A percentile compares a stretch with the other conserved stretches of the same genome.
Conservation (phyloP, 345 rosid species). For the Isatis tinctoria region DNA sequence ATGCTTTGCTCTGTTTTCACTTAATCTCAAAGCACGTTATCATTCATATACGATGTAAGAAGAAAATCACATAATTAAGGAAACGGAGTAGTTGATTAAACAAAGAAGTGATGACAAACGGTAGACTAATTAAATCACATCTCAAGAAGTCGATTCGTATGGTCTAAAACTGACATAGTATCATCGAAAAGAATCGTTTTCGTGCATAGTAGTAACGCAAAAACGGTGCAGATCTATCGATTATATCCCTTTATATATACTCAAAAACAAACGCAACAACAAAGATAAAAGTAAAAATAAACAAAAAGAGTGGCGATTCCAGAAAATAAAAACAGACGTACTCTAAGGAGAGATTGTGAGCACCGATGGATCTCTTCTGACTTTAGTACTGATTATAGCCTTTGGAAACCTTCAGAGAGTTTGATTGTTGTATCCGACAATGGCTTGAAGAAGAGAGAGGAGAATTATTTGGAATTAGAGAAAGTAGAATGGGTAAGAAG, state of each 20-base stretch:
- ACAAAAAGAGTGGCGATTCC: background rate
- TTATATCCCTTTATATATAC: background rate
- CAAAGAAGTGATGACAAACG: constrained; percentile 1
- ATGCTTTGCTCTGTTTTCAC: constrained; percentile 28
- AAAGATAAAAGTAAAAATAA: background rate
- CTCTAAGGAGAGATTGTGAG: background rate
- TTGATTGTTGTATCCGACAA: background rate
- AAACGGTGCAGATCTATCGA: constrained; percentile 23
- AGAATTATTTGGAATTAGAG: background rate
- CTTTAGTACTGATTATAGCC: background rate
- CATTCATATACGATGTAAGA: background rate
- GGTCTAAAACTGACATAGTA: constrained; percentile 2
- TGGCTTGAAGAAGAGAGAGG: constrained; percentile 4
- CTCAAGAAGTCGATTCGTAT: background rate
- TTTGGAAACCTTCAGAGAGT: background rate
- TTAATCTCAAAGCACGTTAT: constrained; percentile 15
- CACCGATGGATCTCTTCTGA: constrained; percentile 6
- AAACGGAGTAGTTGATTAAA: constrained; percentile 10
- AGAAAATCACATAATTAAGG: background rate
- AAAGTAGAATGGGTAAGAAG: constrained; percentile 24
- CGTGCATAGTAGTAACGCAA: constrained; percentile 1
- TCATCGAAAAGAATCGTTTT: background rate
- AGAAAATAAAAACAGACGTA: background rate
- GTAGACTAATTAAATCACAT: background rate
- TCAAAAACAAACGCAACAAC: constrained; percentile 6